Percentiles rank a stretch among this genome's conserved stretches.
Conservation (phyloP, 345 rosid genomes). For the Triadica sebifera region DNA sequence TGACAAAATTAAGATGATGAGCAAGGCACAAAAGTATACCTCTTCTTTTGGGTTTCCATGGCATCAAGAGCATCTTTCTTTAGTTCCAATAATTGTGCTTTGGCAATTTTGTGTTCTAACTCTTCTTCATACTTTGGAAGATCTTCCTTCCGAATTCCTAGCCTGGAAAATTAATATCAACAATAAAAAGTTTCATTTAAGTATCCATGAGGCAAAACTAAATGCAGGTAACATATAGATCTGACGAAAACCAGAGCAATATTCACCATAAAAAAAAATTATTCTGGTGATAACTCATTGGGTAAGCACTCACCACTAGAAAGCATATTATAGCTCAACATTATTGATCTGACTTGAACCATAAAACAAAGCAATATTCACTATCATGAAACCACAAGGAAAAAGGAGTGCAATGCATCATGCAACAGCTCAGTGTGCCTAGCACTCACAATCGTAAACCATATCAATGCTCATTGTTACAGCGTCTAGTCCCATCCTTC, state of each 20-base stretch:
- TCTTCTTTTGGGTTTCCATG: slow-evolving; percentile 92
- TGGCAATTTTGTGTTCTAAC: slow-evolving; percentile 74
- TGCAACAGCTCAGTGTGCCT: not conserved
- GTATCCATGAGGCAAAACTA: not conserved
- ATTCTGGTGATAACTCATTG: not conserved
- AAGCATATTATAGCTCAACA: too few relatives aligned
- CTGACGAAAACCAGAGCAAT: not conserved
- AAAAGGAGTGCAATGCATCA: not conserved
- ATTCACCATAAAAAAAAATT: not conserved
- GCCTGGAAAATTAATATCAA: slow-evolving; percentile 41
- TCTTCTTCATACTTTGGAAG: slow-evolving; percentile 88
- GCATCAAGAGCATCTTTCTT: slow-evolving; percentile 90
- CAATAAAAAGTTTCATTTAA: not conserved
- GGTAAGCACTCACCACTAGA: not conserved
- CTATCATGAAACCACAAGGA: not conserved
- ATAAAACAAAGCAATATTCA: not conserved
- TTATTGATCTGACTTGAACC: not conserved
- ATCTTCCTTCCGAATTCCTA: slow-evolving; percentile 80
- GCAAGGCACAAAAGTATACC: slow-evolving; percentile 34
- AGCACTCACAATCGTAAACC: not conserved
- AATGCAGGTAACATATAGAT: not conserved
- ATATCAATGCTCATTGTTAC: not conserved
- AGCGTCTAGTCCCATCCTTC: not conserved
- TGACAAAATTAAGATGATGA: not conserved
- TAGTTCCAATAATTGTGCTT: slow-evolving; percentile 83